Evolutionary conservation across 2,329 filamentous ascomycete genomes (phyloP).

Genomic region (Fragosphaeria purpurea): DNA sequence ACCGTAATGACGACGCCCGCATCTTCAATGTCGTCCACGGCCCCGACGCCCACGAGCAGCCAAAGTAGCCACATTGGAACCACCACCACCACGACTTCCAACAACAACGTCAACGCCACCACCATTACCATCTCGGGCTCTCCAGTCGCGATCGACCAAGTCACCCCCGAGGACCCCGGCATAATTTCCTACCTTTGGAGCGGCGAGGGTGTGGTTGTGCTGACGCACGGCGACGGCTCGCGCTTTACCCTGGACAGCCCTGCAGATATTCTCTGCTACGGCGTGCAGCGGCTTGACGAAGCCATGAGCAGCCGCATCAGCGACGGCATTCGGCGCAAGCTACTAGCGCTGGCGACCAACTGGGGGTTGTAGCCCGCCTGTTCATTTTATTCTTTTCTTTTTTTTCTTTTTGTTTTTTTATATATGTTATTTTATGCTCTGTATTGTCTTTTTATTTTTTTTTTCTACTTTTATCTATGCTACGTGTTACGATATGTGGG

Average conservation of each 20-base stretch:
- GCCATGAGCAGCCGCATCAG: constrained; percentile 32
- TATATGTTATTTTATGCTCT: no score
- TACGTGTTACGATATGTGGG: no score
- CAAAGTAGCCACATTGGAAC: constrained; percentile 1
- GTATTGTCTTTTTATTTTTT: background rate
- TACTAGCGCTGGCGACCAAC: constrained; percentile 25
- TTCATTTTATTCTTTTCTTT: background rate
- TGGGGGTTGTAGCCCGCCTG: constrained; percentile 22
- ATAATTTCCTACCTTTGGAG: constrained; percentile 30
- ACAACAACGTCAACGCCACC: background rate
- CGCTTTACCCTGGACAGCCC: constrained; percentile 28
- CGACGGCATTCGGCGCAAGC: constrained; percentile 36
- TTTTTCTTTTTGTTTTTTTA: background rate
- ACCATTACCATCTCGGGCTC: background rate
- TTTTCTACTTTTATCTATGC: background rate
- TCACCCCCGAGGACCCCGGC: constrained; percentile 27
- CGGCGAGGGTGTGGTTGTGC: constrained; percentile 25
- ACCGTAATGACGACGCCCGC: no score
- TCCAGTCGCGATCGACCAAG: constrained; percentile 28
- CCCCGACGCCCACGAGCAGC: no score
- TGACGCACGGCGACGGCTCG: constrained; percentile 24
- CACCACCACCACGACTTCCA: constrained; percentile 8
- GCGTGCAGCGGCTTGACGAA: constrained; percentile 27
- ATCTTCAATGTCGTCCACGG: no score
- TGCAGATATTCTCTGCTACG: constrained; percentile 29